Conservation (phyloP, 179 eudicot species). For the Vitellaria paradoxa region DNA sequence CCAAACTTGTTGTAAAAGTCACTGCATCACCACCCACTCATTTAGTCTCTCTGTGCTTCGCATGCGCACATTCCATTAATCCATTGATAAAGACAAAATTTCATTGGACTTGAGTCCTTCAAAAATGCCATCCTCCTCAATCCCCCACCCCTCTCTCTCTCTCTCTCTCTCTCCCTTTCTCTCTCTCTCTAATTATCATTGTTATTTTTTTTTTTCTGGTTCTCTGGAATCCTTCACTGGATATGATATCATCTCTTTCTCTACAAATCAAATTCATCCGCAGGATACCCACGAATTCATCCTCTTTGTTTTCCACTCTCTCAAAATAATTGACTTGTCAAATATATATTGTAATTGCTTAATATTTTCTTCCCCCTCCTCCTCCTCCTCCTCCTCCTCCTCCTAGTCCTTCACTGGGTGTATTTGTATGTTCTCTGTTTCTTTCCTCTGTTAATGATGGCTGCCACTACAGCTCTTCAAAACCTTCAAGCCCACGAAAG, state of each 20-base stretch:
- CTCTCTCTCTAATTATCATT: background rate
- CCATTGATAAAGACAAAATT: conserved; percentile 27
- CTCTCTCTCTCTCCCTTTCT: conserved; percentile 14
- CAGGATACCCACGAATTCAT: conserved; percentile 20
- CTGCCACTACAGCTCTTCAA: conserved; percentile 13
- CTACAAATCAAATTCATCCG: conserved; percentile 21
- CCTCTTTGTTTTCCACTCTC: conserved; percentile 19
- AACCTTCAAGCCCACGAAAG: background rate
- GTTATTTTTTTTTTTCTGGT: conserved; percentile 19
- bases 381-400: background rate
- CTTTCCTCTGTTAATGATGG: conserved; percentile 31
- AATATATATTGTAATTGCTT: conserved; percentile 10
- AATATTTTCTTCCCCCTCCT: background rate
- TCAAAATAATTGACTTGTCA: background rate
- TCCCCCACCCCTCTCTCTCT: conserved; percentile 23
- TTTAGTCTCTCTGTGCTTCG: conserved; percentile 24
- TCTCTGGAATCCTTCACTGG: conserved; percentile 37
- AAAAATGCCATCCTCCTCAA: background rate
- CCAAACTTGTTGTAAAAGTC: no score
- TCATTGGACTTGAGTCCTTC: conserved; percentile 15
- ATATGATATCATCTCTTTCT: conserved; percentile 25
- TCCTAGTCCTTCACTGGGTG: background rate
- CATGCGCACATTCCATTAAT: conserved; percentile 36
- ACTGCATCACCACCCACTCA: no score
- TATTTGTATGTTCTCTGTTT: background rate